Evolutionary conservation across 495 filamentous ascomycete genomes (phyloP), one percentile per base, ranked within the genome.

Genomic region (Aspergillus kassunensis): DNA sequence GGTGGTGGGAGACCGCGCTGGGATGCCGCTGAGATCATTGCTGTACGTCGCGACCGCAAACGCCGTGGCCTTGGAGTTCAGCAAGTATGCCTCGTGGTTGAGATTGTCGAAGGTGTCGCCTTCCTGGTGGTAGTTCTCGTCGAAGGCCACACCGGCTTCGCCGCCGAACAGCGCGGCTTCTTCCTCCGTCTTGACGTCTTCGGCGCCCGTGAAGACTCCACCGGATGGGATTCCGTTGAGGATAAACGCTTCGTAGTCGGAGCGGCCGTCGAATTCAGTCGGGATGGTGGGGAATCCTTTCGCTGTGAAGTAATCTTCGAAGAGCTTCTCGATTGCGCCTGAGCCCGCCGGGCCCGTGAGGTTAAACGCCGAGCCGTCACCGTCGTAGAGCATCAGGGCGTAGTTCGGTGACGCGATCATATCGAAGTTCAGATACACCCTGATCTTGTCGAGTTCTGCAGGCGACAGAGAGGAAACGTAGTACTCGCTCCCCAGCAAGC

Each of bases 341-440:
- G 81, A 86, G 0, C 86, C 86, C 0, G 79, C 51, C 0, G 87
- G 85, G 8, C 83, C 86, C 11, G 75, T 75, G 21, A 74, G 49
- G 69, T 83, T 82, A 70, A 81, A 88, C 15, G 76, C 60, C 41
- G 61, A 68, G 36, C 86, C 86, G 55, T 87, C 83, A 36, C 86
- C 86, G 62, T 90, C 87, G 62, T 87, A 88, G 63, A 88, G 76
- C 60, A 77, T 79, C 58, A 81, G 75, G 13, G 78, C 72, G 58
- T 80, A 88, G 72, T 89, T 89, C 37, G 86, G 86, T 13, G 75
- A 80, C 36, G 85, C 86, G 51, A 88, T 85, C 86, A 89, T 90
- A 67, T 90, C 86, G 56, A 87, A 86, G 71, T 90, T 87, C 57
- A 89, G 82, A 59, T 88, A 87, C 3, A 86, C 76, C 1, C 76